Evolutionary conservation across 495 filamentous ascomycete species (phyloP), one percentile per base, ranked within the genome.

Genomic region (Ramalina intermedia): DNA sequence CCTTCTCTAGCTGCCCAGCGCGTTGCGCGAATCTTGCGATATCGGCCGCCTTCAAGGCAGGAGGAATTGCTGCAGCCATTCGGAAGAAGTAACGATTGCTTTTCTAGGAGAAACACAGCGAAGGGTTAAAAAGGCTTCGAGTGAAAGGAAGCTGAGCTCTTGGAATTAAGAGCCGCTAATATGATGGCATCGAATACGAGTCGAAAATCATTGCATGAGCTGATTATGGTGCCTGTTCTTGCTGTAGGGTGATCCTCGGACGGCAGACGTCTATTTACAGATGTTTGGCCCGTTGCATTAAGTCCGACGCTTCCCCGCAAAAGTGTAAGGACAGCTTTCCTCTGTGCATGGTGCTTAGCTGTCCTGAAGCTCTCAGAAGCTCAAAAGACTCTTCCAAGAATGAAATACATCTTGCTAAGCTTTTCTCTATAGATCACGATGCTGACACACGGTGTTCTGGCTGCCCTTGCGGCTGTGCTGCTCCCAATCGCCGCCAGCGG

Each of bases 1-100:
- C 76, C 41, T 71, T 75, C 61, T 90, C 87, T 24, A 99, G 73
- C 65, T 96, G 91, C 35, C 79, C 73, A 16, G 87, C 90, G 47
- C 93, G 78, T 16, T 78, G 64, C 44, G 87, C 82, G 61, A 88
- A 96, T 14, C 81, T 78, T 50, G 75, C 78, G 55, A 94, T 78
- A 55, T 90, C 86, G 46, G 82, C 79, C 21, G 78, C 69, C 62
- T 80, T 83, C 20, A 99, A 67, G 59, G 79, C 79, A 12, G 73
- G 70, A 8, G 93, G 91, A 52, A 96, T 69, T 50, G 68, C 71
- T 56, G 75, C 71, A 33, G 84, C 77, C 86, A 94, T 94, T 20
- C 38, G 61, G 45, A 7, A 43, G 26, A 26, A 46, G 17, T 33
- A 33, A 33, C 29, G 9, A 18, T 8, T 7, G 13, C 3, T 17